Evolutionary conservation across 345 rosid genomes (phyloP).

Genomic region (Capsella bursapastoris): DNA sequence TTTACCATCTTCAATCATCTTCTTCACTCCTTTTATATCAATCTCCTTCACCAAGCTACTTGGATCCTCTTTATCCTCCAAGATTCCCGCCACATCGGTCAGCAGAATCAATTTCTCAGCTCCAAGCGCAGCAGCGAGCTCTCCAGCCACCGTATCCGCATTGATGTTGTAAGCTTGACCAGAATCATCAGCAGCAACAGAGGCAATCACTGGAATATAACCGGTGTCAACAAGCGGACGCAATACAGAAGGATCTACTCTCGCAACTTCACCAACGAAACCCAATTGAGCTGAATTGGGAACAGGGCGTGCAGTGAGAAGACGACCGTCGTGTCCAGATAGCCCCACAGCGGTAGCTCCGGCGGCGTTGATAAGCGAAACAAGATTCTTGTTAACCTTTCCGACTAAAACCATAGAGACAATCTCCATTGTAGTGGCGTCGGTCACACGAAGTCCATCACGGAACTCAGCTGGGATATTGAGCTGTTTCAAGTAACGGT

Average conservation of each 20-base stretch:
- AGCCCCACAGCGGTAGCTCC: slow-evolving; percentile 90
- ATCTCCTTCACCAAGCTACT: slow-evolving; percentile 81
- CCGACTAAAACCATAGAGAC: slow-evolving; percentile 97
- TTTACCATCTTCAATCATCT: slow-evolving; percentile 72
- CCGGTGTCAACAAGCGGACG: slow-evolving; percentile 63
- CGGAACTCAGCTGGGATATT: slow-evolving; percentile 70
- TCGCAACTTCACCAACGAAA: slow-evolving; percentile 85
- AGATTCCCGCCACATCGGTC: slow-evolving; percentile 89
- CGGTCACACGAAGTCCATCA: slow-evolving; percentile 88
- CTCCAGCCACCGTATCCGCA: slow-evolving; percentile 95
- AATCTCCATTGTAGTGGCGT: slow-evolving; percentile 88
- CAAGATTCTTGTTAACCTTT: slow-evolving; percentile 81
- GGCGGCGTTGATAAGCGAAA: slow-evolving; percentile 74
- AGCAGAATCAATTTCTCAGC: slow-evolving; percentile 89
- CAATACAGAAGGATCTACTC: slow-evolving; percentile 65
- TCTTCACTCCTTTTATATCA: slow-evolving; percentile 83
- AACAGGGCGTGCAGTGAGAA: slow-evolving; percentile 73
- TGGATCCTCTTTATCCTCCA: slow-evolving; percentile 64
- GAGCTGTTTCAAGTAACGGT: slow-evolving; percentile 69
- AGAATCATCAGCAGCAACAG: slow-evolving; percentile 76
- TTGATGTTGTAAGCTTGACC: slow-evolving; percentile 91
- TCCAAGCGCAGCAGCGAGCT: slow-evolving; percentile 87
- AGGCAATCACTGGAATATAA: slow-evolving; percentile 85
- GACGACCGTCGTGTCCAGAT: slow-evolving; percentile 91
- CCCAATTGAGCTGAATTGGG: slow-evolving; percentile 75